Conservation (phyloP, 345 rosid species). For the Angophora floribunda region DNA sequence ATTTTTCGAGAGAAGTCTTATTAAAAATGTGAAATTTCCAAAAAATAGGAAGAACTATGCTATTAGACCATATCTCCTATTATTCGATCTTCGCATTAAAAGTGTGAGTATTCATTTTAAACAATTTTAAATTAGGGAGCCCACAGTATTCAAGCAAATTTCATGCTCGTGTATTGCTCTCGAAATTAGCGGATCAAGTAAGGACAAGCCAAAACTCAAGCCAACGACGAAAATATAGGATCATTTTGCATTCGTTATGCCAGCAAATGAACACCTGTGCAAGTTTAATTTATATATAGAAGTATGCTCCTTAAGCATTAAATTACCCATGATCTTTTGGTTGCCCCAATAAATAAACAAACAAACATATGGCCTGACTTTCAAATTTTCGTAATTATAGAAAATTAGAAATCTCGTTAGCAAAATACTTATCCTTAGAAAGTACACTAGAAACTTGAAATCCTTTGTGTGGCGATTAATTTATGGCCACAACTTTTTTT, state of each 20-base stretch:
- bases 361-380: neutral
- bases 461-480: neutral
- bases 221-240: rapidly evolving
- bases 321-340: too few species aligned
- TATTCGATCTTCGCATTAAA: neutral
- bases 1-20: neutral
- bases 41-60: neutral
- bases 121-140: neutral
- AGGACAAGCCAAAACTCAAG: neutral
- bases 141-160: neutral
- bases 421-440: too few species aligned
- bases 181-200: neutral
- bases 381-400: neutral
- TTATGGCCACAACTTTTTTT: neutral
- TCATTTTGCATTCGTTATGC: neutral
- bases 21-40: neutral
- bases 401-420: neutral
- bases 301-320: neutral
- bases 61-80: neutral
- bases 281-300: neutral
- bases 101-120: neutral
- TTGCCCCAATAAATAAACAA: neutral
- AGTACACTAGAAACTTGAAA: neutral
- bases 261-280: neutral
- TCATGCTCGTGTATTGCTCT: neutral